phyloP scores from a whole-genome alignment of 169 alveolate genomes.

The Cryptosporidium parvum region DNA sequence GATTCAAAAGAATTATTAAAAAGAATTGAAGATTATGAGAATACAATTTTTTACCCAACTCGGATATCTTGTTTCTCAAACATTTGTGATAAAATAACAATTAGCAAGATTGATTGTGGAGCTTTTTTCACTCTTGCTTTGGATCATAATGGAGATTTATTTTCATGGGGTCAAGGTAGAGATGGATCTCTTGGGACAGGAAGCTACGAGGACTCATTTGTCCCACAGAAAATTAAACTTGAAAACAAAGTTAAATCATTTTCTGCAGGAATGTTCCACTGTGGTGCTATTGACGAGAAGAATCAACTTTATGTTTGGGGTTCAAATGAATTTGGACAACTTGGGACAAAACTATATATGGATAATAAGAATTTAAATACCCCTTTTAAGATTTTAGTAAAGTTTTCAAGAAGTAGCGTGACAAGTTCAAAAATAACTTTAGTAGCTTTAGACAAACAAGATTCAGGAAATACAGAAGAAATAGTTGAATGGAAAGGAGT shows the following conservation, averaged over 20 bases:
- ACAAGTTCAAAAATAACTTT: background rate
- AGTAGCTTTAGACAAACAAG: background rate
- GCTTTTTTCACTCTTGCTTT: constrained; percentile 35
- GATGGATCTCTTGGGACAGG: constrained; percentile 72
- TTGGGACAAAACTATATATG: constrained; percentile 20
- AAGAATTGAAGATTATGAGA: constrained; percentile 29
- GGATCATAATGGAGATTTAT: constrained; percentile 41
- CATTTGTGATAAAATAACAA: background rate
- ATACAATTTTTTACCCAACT: constrained; percentile 14
- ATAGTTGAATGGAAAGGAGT: constrained; percentile 44
- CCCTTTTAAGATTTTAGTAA: constrained; percentile 18
- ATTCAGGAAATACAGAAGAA: background rate
- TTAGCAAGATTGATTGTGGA: constrained; percentile 41
- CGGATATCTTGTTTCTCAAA: constrained; percentile 19
- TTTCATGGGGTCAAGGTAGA: constrained; percentile 70
- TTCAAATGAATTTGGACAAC: constrained; percentile 68
- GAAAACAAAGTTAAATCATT: constrained; percentile 10
- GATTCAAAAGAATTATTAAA: constrained; percentile 4
- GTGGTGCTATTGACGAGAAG: constrained; percentile 46
- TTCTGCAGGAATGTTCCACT: constrained; percentile 71
- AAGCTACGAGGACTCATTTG: constrained; percentile 18
- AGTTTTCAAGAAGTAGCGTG: background rate
- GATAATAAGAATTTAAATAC: background rate
- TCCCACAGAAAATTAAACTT: constrained; percentile 22
- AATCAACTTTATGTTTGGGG: constrained; percentile 61